Evolutionary conservation across 768 basidiomycete species (phyloP), one percentile per base, ranked within the genome.

Genomic region (Auricularia heimuer): DNA sequence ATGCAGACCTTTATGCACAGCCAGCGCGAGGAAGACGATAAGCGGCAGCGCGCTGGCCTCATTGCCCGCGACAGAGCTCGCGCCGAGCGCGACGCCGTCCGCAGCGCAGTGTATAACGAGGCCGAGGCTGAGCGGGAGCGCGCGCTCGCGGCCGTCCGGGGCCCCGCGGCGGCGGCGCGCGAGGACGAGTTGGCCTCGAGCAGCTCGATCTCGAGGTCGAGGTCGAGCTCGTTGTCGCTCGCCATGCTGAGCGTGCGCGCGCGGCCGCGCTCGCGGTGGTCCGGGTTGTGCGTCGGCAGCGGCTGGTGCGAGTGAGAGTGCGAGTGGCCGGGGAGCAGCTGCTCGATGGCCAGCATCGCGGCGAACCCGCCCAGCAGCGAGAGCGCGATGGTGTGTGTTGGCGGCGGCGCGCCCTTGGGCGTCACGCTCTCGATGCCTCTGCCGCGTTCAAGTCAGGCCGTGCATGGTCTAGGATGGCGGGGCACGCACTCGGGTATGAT

Each of bases 41-140:
- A 93, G 71, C 1, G 94, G 90, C 37, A 98, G 72, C 33, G 73
- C 75, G 65, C 10, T 67, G 70, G 68, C 72, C 10, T 71, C 77
- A 0, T 74, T 65, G 4, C 62, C 60, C 24, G 75, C 73, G 44
- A 87, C 76, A 12, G 83, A 81, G 2, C 90, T 88, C 21, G 94
- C 89, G 29, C 96, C 97, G 45, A 98, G 78, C 2, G 92, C 93
- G 65, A 97, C 85, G 3, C 97, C 95, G 74, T 99, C 97, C 0
- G 94, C 90, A 61, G 94, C 80, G 1, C 87, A 90, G 71, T 99
- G 96, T 33, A 94, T 83, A 33, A 92, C 81, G 56, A 98, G 78
- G 1, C 95, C 97, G 8, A 98, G 75, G 0, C 94, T 92, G 44
- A 95, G 80, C 44, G 94, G 81, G 62, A 87, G 83, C 8, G 87